phyloP scores from a whole-genome alignment of 371 early-diverging fungal species.

The Sporodiniella umbellata region DNA sequence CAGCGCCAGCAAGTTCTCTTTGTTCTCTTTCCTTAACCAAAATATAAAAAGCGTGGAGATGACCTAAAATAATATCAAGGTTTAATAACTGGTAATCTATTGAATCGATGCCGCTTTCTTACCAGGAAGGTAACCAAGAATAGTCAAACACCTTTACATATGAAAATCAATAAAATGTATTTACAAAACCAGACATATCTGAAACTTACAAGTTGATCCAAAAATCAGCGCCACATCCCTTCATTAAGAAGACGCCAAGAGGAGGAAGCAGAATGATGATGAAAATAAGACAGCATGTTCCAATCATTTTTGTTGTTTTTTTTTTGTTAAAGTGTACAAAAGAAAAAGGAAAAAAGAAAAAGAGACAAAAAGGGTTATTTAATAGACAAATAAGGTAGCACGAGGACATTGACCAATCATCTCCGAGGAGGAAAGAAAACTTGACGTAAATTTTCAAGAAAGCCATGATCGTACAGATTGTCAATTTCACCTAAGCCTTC shows the following conservation, averaged over 20 bases:
- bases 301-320: constrained; percentile 34
- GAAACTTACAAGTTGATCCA: constrained; percentile 47
- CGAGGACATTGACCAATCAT: neutral
- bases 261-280: constrained; percentile 42
- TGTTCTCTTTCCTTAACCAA: constrained; percentile 36
- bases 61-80: too few species aligned
- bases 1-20: constrained; percentile 5
- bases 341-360: neutral
- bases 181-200: neutral
- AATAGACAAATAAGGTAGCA: neutral
- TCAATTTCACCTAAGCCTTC: constrained; percentile 53
- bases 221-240: constrained; percentile 42
- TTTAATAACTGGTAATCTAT: too few species aligned
- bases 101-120: constrained; percentile 1
- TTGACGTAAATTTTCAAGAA: constrained; percentile 45
- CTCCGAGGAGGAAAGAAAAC: constrained; percentile 32
- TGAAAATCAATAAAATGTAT: neutral
- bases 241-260: constrained; percentile 44
- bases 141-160: constrained; percentile 30
- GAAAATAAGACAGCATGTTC: constrained; percentile 46
- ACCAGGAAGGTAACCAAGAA: constrained; percentile 40
- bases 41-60: constrained; percentile 44
- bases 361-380: neutral
- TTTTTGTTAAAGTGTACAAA: too few species aligned
- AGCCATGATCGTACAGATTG: constrained; percentile 66